phyloP scores from a whole-genome alignment of 2,329 filamentous ascomycete species.

The Aspergillus eucalypticola region DNA sequence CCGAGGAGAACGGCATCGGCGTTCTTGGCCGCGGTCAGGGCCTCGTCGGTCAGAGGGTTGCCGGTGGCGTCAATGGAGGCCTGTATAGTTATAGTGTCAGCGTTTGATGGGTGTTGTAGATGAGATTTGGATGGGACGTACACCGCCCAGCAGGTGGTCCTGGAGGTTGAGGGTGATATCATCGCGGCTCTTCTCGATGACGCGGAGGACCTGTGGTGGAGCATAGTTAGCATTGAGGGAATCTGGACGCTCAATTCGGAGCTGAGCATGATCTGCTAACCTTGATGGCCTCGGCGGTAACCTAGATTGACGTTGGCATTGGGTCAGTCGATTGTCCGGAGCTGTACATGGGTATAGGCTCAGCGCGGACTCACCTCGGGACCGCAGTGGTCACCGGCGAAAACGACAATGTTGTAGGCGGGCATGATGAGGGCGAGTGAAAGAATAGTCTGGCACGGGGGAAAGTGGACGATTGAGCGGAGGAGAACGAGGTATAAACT shows the following conservation, averaged over 20 bases:
- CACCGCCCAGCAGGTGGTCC: constrained; percentile 86
- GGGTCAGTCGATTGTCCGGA: neutral
- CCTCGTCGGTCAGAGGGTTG: constrained; percentile 76
- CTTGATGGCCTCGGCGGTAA: constrained; percentile 83
- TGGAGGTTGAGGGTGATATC: constrained; percentile 84
- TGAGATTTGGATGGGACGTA: constrained; percentile 54
- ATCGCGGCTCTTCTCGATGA: constrained; percentile 70
- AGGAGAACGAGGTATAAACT: constrained; percentile 3
- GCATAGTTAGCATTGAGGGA: neutral
- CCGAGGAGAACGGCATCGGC: constrained; percentile 90
- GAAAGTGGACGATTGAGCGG: constrained; percentile 4
- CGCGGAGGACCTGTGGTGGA: constrained; percentile 67
- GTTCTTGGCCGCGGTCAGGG: constrained; percentile 76
- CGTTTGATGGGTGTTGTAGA: neutral
- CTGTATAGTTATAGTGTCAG: constrained; percentile 47
- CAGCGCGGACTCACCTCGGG: constrained; percentile 65
- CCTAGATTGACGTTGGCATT: constrained; percentile 48
- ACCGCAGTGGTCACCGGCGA: constrained; percentile 80
- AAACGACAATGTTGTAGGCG: constrained; percentile 75
- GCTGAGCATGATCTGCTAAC: constrained; percentile 49
- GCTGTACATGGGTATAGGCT: neutral
- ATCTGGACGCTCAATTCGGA: neutral
- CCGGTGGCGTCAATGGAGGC: constrained; percentile 84
- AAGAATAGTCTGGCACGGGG: constrained; percentile 4
- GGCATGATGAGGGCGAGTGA: constrained; percentile 55